phyloP scores from a whole-genome alignment of 148 eudicot genomes.

The Camellia sinensis region DNA sequence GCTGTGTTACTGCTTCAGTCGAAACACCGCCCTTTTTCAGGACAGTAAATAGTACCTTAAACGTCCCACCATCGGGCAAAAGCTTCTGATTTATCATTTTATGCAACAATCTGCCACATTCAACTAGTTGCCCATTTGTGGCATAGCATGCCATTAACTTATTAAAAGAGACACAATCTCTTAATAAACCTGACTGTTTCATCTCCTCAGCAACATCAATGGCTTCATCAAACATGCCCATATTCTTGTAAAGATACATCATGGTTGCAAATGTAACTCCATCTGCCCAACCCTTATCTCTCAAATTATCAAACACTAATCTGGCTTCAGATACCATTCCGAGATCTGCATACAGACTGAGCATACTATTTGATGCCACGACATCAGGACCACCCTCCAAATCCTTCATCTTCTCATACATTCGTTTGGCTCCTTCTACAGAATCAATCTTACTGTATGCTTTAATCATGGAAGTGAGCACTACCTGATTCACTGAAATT shows the following conservation, averaged over 20 bases:
- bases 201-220: conserved; percentile 68
- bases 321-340: conserved; percentile 80
- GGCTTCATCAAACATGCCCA: conserved; percentile 87
- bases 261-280: conserved; percentile 69
- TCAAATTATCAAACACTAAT: conserved; percentile 50
- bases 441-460: conserved; percentile 63
- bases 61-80: conserved; percentile 47
- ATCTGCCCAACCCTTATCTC: conserved; percentile 52
- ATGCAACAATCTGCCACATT: conserved; percentile 56
- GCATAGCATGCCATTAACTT: conserved; percentile 80
- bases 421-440: conserved; percentile 58
- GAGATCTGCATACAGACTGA: conserved; percentile 65
- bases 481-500: conserved; percentile 53
- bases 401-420: conserved; percentile 54
- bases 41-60: conserved; percentile 64
- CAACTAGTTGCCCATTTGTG: conserved; percentile 51
- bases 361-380: conserved; percentile 81
- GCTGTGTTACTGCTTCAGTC: conserved; percentile 57
- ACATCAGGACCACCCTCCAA: conserved; percentile 73
- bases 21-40: conserved; percentile 66
- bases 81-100: conserved; percentile 56
- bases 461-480: conserved; percentile 77
- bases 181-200: conserved; percentile 58
- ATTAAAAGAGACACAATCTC: conserved; percentile 49
- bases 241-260: conserved; percentile 71